Conservation (phyloP, 192 early-diverging fungal species). For the Backusella australiensis region DNA sequence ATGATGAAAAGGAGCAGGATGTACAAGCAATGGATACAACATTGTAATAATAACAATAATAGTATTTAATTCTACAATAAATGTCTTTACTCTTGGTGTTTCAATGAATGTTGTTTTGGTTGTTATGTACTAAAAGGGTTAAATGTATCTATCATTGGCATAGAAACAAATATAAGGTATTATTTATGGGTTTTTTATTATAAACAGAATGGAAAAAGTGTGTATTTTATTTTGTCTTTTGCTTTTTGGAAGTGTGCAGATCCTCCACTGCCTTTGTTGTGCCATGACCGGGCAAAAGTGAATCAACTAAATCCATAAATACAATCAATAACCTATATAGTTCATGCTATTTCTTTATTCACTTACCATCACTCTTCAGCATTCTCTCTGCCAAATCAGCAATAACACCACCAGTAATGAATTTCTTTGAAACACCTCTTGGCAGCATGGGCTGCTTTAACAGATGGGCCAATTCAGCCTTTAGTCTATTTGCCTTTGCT, state of each 20-base stretch:
- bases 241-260: background rate
- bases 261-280: conserved; percentile 13
- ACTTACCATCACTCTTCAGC: conserved; percentile 39
- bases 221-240: background rate
- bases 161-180: too few relatives aligned
- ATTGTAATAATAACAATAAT: background rate
- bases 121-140: too few relatives aligned
- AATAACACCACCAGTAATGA: conserved; percentile 62
- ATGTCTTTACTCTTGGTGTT: background rate
- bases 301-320: background rate
- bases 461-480: conserved; percentile 43
- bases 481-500: conserved; percentile 44
- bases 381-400: conserved; percentile 63
- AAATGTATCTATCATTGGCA: too few relatives aligned
- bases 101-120: too few relatives aligned
- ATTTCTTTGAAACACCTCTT: conserved; percentile 54
- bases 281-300: conserved; percentile 4
- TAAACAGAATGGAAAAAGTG: too few relatives aligned
- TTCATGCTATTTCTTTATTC: background rate
- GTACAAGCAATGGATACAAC: background rate
- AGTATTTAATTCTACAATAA: background rate
- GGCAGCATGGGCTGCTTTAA: conserved; percentile 47
- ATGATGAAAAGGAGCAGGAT: background rate
- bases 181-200: too few relatives aligned
- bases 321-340: background rate